These are phyloP conservation scores for Blastocystis sp. DNA, from an alignment of 352 stramenopile species.

Conservation along the genomic window DNA sequence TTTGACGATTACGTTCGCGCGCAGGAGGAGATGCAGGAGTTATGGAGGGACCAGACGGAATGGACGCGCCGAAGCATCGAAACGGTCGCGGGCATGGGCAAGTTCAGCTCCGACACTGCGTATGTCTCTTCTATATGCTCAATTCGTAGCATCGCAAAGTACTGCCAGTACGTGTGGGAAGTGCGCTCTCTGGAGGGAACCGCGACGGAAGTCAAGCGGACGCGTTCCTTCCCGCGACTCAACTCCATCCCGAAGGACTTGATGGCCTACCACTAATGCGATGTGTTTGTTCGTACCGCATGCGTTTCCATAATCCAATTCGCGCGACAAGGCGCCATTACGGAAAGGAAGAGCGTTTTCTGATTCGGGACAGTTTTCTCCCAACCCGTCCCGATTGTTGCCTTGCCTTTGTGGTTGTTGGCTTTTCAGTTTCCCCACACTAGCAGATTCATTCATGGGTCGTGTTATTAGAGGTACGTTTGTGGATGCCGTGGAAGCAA, in stretches of 20 bases:
- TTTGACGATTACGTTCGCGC: conserved; percentile 54
- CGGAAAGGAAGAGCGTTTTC: background rate
- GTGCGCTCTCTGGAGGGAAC: conserved; percentile 5
- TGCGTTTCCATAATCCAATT: background rate
- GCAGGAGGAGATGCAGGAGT: conserved; percentile 50
- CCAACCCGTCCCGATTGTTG: background rate
- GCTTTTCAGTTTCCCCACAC: conserved; percentile 33
- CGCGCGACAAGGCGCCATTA: background rate
- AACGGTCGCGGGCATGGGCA: conserved; percentile 70
- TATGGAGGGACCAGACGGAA: conserved; percentile 65
- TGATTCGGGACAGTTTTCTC: background rate
- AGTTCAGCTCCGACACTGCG: conserved; percentile 62
- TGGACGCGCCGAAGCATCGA: conserved; percentile 70
- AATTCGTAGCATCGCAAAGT: conserved; percentile 41
- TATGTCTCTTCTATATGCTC: background rate
- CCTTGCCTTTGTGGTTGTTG: background rate
- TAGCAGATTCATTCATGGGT: conserved; percentile 25
- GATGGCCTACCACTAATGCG: background rate
- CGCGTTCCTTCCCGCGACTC: conserved; percentile 57
- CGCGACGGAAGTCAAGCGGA: conserved; percentile 14
- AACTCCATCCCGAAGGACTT: conserved; percentile 57
- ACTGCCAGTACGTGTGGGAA: conserved; percentile 43
- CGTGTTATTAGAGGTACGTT: conserved; percentile 56
- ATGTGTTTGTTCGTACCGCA: background rate
- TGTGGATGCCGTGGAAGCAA: background rate